phyloP scores from a whole-genome alignment of 1,139 yeast species.

The Kurtzmaniella quercitrusa region DNA sequence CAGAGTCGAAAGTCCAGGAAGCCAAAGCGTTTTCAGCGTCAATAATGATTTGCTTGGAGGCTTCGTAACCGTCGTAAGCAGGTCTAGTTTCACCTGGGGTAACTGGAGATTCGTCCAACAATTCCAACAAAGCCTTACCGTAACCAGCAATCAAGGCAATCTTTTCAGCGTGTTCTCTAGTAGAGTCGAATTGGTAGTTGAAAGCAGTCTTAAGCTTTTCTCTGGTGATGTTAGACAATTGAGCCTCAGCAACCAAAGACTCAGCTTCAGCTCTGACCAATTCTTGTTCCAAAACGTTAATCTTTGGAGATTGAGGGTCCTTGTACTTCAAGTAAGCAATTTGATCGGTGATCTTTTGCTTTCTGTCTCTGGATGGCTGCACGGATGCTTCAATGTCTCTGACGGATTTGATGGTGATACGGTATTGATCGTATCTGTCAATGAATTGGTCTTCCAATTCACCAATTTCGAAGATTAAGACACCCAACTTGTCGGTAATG shows the following conservation, averaged over 20 bases:
- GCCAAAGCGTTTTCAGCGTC: conserved; percentile 84
- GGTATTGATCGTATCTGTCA: conserved; percentile 81
- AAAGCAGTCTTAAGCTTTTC: conserved; percentile 84
- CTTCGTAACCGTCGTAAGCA: conserved; percentile 83
- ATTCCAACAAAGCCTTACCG: conserved; percentile 80
- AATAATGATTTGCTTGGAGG: conserved; percentile 79
- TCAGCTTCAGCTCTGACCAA: conserved; percentile 90
- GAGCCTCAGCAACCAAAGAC: conserved; percentile 87
- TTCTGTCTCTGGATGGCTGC: conserved; percentile 84
- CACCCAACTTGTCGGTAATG: conserved; percentile 84
- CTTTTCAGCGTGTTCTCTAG: conserved; percentile 80
- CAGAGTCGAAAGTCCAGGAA: conserved; percentile 78
- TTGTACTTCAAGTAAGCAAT: conserved; percentile 80
- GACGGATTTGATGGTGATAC: conserved; percentile 75
- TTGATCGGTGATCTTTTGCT: conserved; percentile 79
- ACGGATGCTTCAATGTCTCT: conserved; percentile 85
- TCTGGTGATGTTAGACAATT: conserved; percentile 80
- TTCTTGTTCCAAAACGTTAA: conserved; percentile 80
- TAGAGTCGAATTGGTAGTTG: conserved; percentile 78
- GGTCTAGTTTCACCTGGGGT: conserved; percentile 93
- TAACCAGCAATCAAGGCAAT: conserved; percentile 84
- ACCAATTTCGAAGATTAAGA: conserved; percentile 75
- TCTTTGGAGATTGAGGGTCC: conserved; percentile 81
- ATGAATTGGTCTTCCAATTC: conserved; percentile 85
- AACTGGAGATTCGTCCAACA: conserved; percentile 79